These are phyloP conservation scores for Pichia sp. DNA, from an alignment of 1,139 yeast species.

Conservation along the genomic window DNA sequence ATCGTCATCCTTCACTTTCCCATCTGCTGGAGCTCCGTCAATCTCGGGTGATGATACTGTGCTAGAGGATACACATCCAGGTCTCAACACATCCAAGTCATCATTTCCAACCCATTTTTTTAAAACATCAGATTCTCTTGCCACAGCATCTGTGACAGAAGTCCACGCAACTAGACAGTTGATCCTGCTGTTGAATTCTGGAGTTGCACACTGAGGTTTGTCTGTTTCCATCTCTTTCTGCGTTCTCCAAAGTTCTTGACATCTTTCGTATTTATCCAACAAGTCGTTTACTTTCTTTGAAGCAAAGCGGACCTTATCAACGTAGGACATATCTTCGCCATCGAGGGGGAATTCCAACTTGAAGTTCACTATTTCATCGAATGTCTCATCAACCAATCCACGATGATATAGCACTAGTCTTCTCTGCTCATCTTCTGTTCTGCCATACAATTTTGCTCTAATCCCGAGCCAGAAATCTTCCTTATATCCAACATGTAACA, in stretches of 20 bases:
- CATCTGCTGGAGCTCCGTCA: neutral
- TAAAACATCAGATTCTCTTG: slow-evolving; percentile 53
- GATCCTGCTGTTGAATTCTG: slow-evolving; percentile 60
- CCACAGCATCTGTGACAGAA: slow-evolving; percentile 68
- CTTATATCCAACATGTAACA: slow-evolving; percentile 54
- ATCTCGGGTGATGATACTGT: neutral
- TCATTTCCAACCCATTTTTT: slow-evolving; percentile 77
- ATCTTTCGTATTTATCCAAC: slow-evolving; percentile 60
- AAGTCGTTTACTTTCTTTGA: slow-evolving; percentile 51
- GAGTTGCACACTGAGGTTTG: slow-evolving; percentile 66
- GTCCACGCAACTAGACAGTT: slow-evolving; percentile 86
- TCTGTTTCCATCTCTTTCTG: slow-evolving; percentile 73
- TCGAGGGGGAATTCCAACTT: slow-evolving; percentile 40
- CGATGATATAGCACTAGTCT: slow-evolving; percentile 69
- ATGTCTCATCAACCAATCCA: slow-evolving; percentile 65
- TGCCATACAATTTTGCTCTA: slow-evolving; percentile 74
- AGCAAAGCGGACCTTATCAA: slow-evolving; percentile 29
- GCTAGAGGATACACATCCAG: slow-evolving; percentile 7
- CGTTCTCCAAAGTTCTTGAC: slow-evolving; percentile 79
- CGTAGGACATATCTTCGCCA: slow-evolving; percentile 29
- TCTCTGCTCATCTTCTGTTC: slow-evolving; percentile 77
- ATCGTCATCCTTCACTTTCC: slow-evolving; percentile 19
- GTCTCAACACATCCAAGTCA: slow-evolving; percentile 52
- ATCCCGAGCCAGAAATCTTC: slow-evolving; percentile 82
- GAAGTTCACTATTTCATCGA: slow-evolving; percentile 68